Percentiles rank a stretch among this genome's conserved stretches.
These are phyloP conservation scores for Plasmodium billcollinsi DNA, from an alignment of 169 alveolate species.

Conservation along the genomic window DNA sequence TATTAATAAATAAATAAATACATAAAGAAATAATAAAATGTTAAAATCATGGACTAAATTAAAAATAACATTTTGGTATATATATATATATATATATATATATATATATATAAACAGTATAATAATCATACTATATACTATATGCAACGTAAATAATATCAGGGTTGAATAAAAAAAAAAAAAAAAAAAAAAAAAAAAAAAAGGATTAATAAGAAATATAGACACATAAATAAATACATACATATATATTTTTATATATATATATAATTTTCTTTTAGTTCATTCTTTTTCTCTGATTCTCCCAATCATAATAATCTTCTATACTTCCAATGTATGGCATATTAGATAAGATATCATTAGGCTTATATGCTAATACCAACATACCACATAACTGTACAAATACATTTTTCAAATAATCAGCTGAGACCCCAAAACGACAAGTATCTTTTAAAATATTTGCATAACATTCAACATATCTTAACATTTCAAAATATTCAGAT, in stretches of 20 bases:
- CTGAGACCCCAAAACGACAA: constrained; percentile 92
- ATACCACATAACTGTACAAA: constrained; percentile 89
- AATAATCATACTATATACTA: too few species aligned
- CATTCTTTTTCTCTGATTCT: constrained; percentile 63
- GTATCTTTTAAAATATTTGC: constrained; percentile 88
- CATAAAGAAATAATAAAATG: too few species aligned
- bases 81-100: too few species aligned
- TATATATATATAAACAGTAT: too few species aligned
- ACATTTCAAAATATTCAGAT: constrained; percentile 92
- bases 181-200: too few species aligned
- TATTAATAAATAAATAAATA: too few species aligned
- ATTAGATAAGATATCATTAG: constrained; percentile 79
- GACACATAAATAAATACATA: background rate
- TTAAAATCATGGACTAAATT: too few species aligned
- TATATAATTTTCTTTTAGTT: background rate
- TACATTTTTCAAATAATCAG: constrained; percentile 88
- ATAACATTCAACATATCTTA: constrained; percentile 91
- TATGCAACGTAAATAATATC: too few species aligned
- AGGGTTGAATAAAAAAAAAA: too few species aligned
- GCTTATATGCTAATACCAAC: constrained; percentile 81
- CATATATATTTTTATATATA: background rate
- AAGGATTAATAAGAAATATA: background rate
- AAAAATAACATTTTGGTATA: too few species aligned
- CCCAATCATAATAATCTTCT: constrained; percentile 77
- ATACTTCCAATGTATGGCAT: constrained; percentile 76